Evolutionary conservation across 2,329 filamentous ascomycete genomes (phyloP).

Genomic region (Acrocalymma vagum): DNA sequence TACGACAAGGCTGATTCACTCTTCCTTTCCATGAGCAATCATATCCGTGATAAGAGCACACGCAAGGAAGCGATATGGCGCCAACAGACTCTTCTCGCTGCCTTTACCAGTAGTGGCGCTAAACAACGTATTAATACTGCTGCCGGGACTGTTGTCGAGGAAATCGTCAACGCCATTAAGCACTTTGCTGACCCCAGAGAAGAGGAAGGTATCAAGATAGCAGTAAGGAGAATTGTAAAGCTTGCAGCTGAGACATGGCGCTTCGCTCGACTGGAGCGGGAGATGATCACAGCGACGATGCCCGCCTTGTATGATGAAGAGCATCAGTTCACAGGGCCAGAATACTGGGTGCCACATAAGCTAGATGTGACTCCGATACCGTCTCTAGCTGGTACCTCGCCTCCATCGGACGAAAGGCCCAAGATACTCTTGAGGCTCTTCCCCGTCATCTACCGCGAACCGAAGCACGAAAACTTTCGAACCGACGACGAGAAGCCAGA

Average conservation of each 20-base stretch:
- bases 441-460: slow-evolving; percentile 62
- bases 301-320: slow-evolving; percentile 47
- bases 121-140: slow-evolving; percentile 65
- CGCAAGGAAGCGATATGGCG: slow-evolving; percentile 66
- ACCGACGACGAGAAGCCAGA: slow-evolving; percentile 53
- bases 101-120: slow-evolving; percentile 64
- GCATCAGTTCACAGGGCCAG: slow-evolving; percentile 38
- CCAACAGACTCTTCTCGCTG: slow-evolving; percentile 65
- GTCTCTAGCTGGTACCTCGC: slow-evolving; percentile 32
- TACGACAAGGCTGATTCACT: slow-evolving; percentile 65
- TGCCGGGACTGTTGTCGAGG: slow-evolving; percentile 64
- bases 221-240: slow-evolving; percentile 65
- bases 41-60: slow-evolving; percentile 65
- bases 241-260: slow-evolving; percentile 67
- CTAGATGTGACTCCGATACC: slow-evolving; percentile 41
- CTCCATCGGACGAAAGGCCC: slow-evolving; percentile 39
- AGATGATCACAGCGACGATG: slow-evolving; percentile 62
- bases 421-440: slow-evolving; percentile 60
- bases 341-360: slow-evolving; percentile 46
- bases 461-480: slow-evolving; percentile 55
- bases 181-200: slow-evolving; percentile 61
- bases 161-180: slow-evolving; percentile 63
- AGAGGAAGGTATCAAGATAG: slow-evolving; percentile 59
- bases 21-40: slow-evolving; percentile 63
- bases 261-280: slow-evolving; percentile 64